Percentiles rank a stretch among this genome's conserved stretches.
Evolutionary conservation across 495 filamentous ascomycete genomes (phyloP).

Genomic region (Talaromyces thailandensis): DNA sequence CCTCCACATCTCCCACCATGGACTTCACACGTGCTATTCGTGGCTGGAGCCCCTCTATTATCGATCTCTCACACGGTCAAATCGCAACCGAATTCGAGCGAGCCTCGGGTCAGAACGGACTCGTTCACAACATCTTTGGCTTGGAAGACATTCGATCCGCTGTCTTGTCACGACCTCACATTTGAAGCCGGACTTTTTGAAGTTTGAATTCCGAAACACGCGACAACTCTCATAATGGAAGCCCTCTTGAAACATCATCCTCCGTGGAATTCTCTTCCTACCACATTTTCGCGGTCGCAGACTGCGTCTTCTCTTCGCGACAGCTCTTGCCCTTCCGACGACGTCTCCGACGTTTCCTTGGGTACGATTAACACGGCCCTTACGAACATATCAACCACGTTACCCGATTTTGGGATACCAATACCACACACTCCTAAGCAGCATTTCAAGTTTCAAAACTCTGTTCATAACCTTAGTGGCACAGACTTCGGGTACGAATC

Average conservation of each 20-base stretch:
- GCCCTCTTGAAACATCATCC: conserved; percentile 6
- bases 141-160: background rate
- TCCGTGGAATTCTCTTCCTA: conserved; percentile 38
- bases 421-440: conserved; percentile 24
- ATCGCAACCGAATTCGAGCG: background rate
- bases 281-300: conserved; percentile 29
- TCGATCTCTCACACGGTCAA: background rate
- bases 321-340: conserved; percentile 39
- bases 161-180: background rate
- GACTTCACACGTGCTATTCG: conserved; percentile 3
- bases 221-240: background rate
- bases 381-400: conserved; percentile 14
- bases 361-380: conserved; percentile 16
- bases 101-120: background rate
- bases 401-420: conserved; percentile 12
- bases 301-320: conserved; percentile 26
- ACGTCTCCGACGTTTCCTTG: conserved; percentile 29
- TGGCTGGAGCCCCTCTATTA: conserved; percentile 6
- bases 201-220: too few species aligned
- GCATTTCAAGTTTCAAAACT: conserved; percentile 26
- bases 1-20: conserved; percentile 2
- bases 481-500: conserved; percentile 36
- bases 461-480: conserved; percentile 16
- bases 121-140: background rate
- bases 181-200: background rate